Conservation (phyloP, 140 eudicot genomes). For the Anethum foeniculum region DNA sequence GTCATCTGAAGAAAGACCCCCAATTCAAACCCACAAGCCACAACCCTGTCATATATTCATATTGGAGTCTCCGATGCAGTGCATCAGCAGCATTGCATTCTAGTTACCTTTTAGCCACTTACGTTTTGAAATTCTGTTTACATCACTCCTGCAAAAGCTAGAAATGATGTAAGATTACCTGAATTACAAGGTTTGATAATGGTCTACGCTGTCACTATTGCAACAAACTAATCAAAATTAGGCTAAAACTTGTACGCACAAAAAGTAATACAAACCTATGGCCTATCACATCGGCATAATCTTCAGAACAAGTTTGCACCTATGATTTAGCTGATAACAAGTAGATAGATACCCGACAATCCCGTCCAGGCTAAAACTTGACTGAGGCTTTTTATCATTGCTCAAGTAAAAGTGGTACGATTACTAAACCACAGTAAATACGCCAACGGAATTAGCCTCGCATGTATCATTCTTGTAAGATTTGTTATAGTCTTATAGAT, state of each 20-base stretch:
- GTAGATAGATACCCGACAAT: neutral
- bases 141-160: conserved; percentile 7
- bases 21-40: neutral
- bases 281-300: neutral
- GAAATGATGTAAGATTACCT: conserved; percentile 1
- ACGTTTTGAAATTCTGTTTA: neutral
- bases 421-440: neutral
- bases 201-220: neutral
- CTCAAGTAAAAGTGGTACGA: neutral
- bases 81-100: neutral
- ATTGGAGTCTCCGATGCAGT: neutral
- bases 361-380: neutral
- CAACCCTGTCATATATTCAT: neutral
- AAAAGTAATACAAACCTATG: neutral
- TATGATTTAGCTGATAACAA: neutral
- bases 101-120: neutral
- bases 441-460: neutral
- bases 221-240: conserved; percentile 3
- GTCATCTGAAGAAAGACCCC: neutral
- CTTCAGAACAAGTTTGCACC: neutral
- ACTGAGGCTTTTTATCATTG: neutral
- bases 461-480: neutral
- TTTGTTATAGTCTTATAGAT: neutral
- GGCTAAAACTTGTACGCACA: neutral
- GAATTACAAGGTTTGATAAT: neutral